Conservation (phyloP, 75 land plant species). For the Ceratopteris richardii region DNA sequence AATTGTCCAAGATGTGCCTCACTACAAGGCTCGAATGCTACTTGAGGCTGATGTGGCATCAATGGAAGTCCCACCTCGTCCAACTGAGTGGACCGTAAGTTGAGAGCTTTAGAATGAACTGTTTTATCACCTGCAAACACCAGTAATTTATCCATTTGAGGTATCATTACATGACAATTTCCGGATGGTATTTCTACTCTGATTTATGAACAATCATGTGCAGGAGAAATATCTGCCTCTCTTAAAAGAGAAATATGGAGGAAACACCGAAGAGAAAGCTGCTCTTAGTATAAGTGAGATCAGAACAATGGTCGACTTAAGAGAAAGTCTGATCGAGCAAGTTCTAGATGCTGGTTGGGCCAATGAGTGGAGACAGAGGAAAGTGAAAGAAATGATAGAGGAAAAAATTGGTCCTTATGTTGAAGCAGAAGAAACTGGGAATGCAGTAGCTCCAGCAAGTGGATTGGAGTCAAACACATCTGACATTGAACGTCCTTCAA, state of each 20-base stretch:
- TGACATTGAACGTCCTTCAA: background rate
- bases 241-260: slow-evolving; percentile 54
- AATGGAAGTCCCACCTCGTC: slow-evolving; percentile 76
- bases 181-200: background rate
- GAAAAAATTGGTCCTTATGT: slow-evolving; percentile 45
- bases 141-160: background rate
- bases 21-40: slow-evolving; percentile 65
- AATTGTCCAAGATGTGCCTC: slow-evolving; percentile 68
- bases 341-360: slow-evolving; percentile 73
- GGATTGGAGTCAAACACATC: background rate
- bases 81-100: slow-evolving; percentile 80
- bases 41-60: slow-evolving; percentile 70
- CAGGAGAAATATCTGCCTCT: slow-evolving; percentile 55
- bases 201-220: background rate
- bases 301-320: slow-evolving; percentile 54
- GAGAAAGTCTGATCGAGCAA: slow-evolving; percentile 51
- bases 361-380: slow-evolving; percentile 70
- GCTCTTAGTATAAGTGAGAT: slow-evolving; percentile 55
- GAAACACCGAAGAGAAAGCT: slow-evolving; percentile 59
- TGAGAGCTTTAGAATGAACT: background rate
- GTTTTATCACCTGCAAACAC: background rate
- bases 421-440: slow-evolving; percentile 25
- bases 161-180: background rate
- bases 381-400: slow-evolving; percentile 53
- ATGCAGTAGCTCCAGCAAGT: background rate